Evolutionary conservation across 306 rosid species (phyloP).

Genomic region (Prunus mongolica): DNA sequence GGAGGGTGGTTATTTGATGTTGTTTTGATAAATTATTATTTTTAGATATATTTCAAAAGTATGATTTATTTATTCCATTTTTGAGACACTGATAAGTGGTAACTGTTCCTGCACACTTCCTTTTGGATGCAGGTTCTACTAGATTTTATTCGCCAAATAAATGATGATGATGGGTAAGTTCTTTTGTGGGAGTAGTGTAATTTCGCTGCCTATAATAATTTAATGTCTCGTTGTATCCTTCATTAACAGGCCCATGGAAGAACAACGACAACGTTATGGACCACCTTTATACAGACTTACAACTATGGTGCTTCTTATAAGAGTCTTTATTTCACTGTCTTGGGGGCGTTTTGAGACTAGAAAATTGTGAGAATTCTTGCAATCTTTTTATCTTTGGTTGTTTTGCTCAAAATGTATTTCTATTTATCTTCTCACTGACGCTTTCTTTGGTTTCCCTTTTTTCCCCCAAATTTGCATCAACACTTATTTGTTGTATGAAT

Average conservation of each 20-base stretch:
- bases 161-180: constrained; percentile 89
- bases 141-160: constrained; percentile 75
- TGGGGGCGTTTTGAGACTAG: constrained; percentile 62
- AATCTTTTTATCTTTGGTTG: background rate
- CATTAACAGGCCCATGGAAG: constrained; percentile 91
- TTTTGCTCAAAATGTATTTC: background rate
- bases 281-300: constrained; percentile 87
- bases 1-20: background rate
- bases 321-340: constrained; percentile 59
- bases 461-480: background rate
- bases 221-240: background rate
- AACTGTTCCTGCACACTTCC: background rate
- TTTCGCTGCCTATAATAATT: background rate
- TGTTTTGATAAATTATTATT: background rate
- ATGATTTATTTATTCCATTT: background rate
- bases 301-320: constrained; percentile 55
- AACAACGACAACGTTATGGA: constrained; percentile 94
- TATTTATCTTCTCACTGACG: background rate
- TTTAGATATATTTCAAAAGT: constrained; percentile 15
- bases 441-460: background rate
- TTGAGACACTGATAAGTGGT: background rate
- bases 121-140: constrained; percentile 73
- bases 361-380: constrained; percentile 58
- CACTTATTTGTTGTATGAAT: constrained; percentile 19
- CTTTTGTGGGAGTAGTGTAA: constrained; percentile 7